phyloP scores from a whole-genome alignment of 768 basidiomycete species.

The Rubroboletus satanas region DNA sequence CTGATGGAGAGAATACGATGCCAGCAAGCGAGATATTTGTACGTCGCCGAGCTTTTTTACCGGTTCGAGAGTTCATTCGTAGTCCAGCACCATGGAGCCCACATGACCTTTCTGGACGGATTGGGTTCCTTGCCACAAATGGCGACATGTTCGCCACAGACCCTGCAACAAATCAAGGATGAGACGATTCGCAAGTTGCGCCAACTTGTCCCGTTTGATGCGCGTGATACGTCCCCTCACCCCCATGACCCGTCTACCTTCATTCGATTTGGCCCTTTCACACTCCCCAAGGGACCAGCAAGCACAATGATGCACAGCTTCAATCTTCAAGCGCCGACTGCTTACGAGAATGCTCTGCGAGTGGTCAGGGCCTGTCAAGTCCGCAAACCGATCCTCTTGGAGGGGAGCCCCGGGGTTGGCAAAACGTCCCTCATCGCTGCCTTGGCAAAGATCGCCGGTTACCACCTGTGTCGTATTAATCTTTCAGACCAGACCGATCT shows the following conservation, averaged over 20 bases:
- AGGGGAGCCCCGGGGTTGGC: conserved; percentile 97
- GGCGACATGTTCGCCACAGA: conserved; percentile 55
- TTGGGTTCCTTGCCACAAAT: conserved; percentile 75
- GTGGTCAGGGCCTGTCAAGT: conserved; percentile 88
- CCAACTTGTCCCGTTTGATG: conserved; percentile 49
- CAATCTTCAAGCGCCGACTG: conserved; percentile 86
- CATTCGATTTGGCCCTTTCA: conserved; percentile 71
- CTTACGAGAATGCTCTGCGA: conserved; percentile 81
- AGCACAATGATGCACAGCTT: conserved; percentile 45
- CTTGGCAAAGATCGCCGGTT: conserved; percentile 74
- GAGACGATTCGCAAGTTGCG: conserved; percentile 55
- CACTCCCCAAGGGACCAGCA: conserved; percentile 56
- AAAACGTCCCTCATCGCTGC: conserved; percentile 93
- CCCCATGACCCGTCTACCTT: conserved; percentile 33
- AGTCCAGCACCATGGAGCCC: conserved; percentile 82
- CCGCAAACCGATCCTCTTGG: conserved; percentile 85
- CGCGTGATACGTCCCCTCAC: conserved; percentile 20
- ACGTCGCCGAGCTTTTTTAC: conserved; percentile 26
- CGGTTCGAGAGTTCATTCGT: conserved; percentile 11
- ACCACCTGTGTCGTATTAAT: conserved; percentile 88
- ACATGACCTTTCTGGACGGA: conserved; percentile 91
- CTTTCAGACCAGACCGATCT: conserved; percentile 97
- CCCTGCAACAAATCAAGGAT: conserved; percentile 56
- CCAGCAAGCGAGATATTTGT: conserved; percentile 62
- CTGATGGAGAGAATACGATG: conserved; percentile 32